Percentiles rank a stretch among this genome's conserved stretches.
Evolutionary conservation across 2,329 filamentous ascomycete genomes (phyloP).

Genomic region (Aspergillus udagawae): DNA sequence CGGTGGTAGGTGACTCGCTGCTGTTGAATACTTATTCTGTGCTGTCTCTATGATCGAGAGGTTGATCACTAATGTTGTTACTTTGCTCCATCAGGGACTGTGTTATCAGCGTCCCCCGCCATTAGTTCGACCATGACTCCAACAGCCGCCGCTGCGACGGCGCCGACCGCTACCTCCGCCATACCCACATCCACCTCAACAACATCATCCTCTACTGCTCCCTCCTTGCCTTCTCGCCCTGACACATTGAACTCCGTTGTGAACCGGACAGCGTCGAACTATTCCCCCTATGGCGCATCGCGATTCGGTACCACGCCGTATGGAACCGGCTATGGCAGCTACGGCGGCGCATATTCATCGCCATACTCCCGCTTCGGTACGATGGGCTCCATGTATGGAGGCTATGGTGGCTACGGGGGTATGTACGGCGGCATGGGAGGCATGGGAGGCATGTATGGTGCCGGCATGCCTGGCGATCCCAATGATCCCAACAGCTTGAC

Average conservation of each 20-base stretch:
- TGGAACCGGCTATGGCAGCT: conserved; percentile 44
- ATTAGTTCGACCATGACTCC: conserved; percentile 25
- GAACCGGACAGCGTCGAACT: conserved; percentile 82
- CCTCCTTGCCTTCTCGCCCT: conserved; percentile 76
- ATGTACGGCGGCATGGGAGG: conserved; percentile 48
- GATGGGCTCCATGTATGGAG: conserved; percentile 39
- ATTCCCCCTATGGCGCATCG: conserved; percentile 61
- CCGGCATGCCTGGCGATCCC: conserved; percentile 58
- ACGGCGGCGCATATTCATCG: conserved; percentile 49
- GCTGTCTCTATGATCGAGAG: not conserved
- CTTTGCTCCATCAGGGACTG: conserved; percentile 16
- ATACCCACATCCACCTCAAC: conserved; percentile 31
- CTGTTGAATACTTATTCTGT: conserved; percentile 3
- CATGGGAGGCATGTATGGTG: conserved; percentile 46
- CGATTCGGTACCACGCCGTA: conserved; percentile 53
- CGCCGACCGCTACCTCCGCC: conserved; percentile 41
- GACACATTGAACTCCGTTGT: conserved; percentile 72
- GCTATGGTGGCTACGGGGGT: conserved; percentile 43
- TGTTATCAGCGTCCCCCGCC: conserved; percentile 22
- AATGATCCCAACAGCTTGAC: conserved; percentile 93
- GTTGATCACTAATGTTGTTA: not conserved
- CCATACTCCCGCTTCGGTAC: conserved; percentile 53
- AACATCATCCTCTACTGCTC: conserved; percentile 46
- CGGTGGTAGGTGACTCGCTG: conserved; percentile 46
- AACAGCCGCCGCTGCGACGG: conserved; percentile 35